These are phyloP conservation scores for Lichtheimia ramosa DNA, from an alignment of 371 early-diverging fungal species.

Conservation along the genomic window DNA sequence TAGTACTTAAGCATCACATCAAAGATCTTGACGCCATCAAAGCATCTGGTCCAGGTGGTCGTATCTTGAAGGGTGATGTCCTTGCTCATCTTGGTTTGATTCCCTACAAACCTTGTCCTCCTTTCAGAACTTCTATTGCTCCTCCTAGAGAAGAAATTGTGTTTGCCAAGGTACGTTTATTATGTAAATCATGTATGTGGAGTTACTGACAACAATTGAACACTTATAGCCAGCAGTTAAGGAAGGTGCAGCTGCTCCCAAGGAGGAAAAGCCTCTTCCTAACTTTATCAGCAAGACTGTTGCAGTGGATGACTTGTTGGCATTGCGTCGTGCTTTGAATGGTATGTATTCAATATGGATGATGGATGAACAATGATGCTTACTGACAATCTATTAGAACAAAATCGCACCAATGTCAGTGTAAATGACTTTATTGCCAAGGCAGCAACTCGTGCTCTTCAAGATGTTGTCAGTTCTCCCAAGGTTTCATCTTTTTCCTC, in stretches of 20 bases:
- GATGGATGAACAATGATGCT: background rate
- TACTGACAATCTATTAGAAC: constrained; percentile 27
- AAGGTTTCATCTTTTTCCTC: constrained; percentile 41
- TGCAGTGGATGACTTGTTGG: constrained; percentile 64
- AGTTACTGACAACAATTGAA: background rate
- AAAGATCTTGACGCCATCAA: constrained; percentile 53
- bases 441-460: constrained; percentile 76
- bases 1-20: constrained; percentile 61
- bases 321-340: constrained; percentile 70
- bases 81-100: constrained; percentile 70
- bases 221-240: constrained; percentile 24
- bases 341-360: constrained; percentile 35
- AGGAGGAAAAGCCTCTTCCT: constrained; percentile 20
- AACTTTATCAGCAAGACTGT: constrained; percentile 70
- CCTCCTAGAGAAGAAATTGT: constrained; percentile 51
- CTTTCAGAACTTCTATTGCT: constrained; percentile 32
- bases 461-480: constrained; percentile 65
- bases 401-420: constrained; percentile 65
- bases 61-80: constrained; percentile 91
- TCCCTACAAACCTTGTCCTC: constrained; percentile 55
- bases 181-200: background rate
- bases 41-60: constrained; percentile 88
- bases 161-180: constrained; percentile 40
- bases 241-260: constrained; percentile 13
- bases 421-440: constrained; percentile 88